Evolutionary conservation across 106 monocot genomes (phyloP), one percentile per base, ranked within the genome.

Genomic region (Acorus calamus): DNA sequence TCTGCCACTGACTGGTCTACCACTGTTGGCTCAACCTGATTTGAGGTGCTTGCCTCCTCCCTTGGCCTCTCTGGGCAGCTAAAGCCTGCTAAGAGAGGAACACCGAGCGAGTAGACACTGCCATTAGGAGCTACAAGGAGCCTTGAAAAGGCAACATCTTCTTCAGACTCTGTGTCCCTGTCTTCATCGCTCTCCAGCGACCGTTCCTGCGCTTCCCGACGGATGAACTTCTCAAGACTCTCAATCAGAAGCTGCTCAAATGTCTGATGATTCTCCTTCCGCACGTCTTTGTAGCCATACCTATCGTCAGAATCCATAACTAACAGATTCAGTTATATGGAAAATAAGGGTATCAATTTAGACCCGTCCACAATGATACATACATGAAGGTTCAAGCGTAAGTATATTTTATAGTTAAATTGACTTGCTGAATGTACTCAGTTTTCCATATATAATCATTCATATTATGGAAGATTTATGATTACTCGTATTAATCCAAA

Each of bases 201-300:
- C 11, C 86, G 75, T 49, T 96, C 90, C 57, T 96, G 96, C 4
- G 96, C 96, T 83, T 96, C 96, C 61, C 87, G 77, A n/a, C 96
- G 74, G 47, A 96, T 77, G 61, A 91, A 96, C 66, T 91, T 96
- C 69, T 96, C 96, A 4, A 91, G 87, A 50, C 90, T 90, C 50
- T 96, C 96, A 52, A 96, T 91, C 41, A 96, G 66, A 47, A 96
- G 86, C 56, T 96, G 90, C 59, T 96, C 84, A 61, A 96, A 96
- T 49, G 74, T 66, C 57, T 83, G 90, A 61, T 90, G 84, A 44
- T 85, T 75, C 46, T 96, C 96, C 76, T 87, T 96, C 11, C 87
- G 73, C n/a, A 83, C 80, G 66, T 96, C 96, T 70, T 96, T 96
- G 78, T 96, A 96, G 52, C 90, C 96, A 62, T 96, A 96, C 73